Base-by-base conservation (phyloP, 73 alveolate species). In the Paraurostyla sp. region DNA sequence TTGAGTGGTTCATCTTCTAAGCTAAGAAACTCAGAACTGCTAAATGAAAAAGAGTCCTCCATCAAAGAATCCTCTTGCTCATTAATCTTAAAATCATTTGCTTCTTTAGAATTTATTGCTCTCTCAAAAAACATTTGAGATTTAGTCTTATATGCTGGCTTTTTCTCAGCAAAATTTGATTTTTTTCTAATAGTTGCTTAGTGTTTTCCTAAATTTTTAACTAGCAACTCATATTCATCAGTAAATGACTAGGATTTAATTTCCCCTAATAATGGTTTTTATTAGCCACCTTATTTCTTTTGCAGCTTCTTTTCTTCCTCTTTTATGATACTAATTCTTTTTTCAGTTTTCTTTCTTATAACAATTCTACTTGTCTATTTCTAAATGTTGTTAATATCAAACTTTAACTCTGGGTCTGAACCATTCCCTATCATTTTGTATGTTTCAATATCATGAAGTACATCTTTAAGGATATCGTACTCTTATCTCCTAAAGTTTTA, bases 221-320 rank as follows among this genome's bases (percentile, higher is more conserved):
- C 82, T 65, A 65, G 23, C 1, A 65, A 22, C 25, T 65, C 82
- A 40, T 65, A 65, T 65, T 65, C 82, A 65, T 65, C 82, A 16
- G 82, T 65, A 38, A 65, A 65, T n/a, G 82, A 65, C 41, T 65
- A 22, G 35, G 82, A 65, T 22, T 65, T 65, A 38, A 65, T 33
- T 22, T 65, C 82, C 41, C 82, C 82, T 6, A 65, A 38, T 38
- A 65, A 22, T 18, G 82, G 82, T 22, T 65, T 65, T 18, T 29
- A 18, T 40, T 65, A 38, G 58, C 3, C 35, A 13, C 40, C 30
- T 65, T 65, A 4, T 22, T 65, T 65, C 36, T 65, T 16, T 6
- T 29, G 15, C 0, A 33, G 41, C 40, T 65, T 30, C 11, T 38
- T 11, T 40, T 36, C 20, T 13, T 1, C 40, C 23, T 65, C 38